These are phyloP conservation scores for Plantago lanceolata DNA, from an alignment of 305 asterid species.

Conservation along the genomic window DNA sequence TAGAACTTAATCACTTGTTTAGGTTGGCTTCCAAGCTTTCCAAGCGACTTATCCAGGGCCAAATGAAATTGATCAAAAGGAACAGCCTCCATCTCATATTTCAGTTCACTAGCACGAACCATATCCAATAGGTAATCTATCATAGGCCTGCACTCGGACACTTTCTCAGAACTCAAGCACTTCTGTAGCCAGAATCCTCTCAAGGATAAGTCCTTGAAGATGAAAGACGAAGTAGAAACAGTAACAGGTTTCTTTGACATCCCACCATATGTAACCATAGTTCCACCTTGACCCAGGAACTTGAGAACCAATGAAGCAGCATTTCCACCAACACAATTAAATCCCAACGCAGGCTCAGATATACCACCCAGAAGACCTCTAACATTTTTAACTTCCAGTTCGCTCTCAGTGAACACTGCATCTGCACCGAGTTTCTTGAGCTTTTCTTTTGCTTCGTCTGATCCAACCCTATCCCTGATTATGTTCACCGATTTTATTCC, in stretches of 20 bases:
- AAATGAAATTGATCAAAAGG: constrained; percentile 56
- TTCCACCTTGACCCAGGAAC: constrained; percentile 83
- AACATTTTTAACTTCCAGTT: constrained; percentile 69
- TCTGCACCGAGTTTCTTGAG: constrained; percentile 79
- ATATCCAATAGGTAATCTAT: constrained; percentile 68
- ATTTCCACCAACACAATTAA: constrained; percentile 94
- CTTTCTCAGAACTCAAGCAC: constrained; percentile 64
- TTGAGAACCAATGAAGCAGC: constrained; percentile 83
- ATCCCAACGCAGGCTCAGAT: constrained; percentile 80
- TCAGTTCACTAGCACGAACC: constrained; percentile 59
- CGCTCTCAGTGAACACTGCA: constrained; percentile 80
- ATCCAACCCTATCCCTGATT: constrained; percentile 88
- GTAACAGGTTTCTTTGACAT: constrained; percentile 92
- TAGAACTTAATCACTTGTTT: constrained; percentile 80
- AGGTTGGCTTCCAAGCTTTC: constrained; percentile 83
- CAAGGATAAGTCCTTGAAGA: constrained; percentile 84
- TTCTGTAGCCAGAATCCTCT: constrained; percentile 95
- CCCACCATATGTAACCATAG: constrained; percentile 96
- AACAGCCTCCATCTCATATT: constrained; percentile 75
- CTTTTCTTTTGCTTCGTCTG: constrained; percentile 72
- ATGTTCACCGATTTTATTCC: constrained; percentile 73
- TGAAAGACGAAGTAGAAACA: constrained; percentile 72
- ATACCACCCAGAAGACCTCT: constrained; percentile 70
- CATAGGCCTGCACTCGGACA: constrained; percentile 63
- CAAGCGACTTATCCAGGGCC: constrained; percentile 78